Evolutionary conservation across 129 eudicot species (phyloP).

Genomic region (Rutidosis leptorrhynchoides): DNA sequence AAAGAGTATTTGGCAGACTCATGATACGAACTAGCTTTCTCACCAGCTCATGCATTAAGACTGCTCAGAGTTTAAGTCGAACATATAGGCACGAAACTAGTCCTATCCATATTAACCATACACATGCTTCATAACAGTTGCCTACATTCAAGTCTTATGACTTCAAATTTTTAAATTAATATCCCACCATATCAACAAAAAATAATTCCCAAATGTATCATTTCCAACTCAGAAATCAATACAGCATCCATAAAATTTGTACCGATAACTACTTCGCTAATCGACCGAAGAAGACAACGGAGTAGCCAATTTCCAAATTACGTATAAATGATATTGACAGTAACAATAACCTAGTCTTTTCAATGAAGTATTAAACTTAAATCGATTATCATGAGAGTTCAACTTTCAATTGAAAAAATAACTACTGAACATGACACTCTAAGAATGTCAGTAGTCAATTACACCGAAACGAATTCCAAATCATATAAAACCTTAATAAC

Average conservation of each 20-base stretch:
- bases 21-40: background rate
- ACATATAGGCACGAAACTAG: background rate
- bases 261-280: background rate
- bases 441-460: slow-evolving; percentile 7
- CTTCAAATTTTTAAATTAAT: background rate
- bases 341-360: background rate
- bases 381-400: slow-evolving; percentile 5
- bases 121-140: background rate
- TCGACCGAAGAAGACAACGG: background rate
- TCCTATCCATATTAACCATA: background rate
- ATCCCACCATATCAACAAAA: background rate
- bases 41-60: background rate
- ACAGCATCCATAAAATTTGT: slow-evolving; percentile 1
- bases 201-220: slow-evolving; percentile 2
- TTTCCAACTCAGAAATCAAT: background rate
- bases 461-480: background rate
- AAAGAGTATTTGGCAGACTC: slow-evolving; percentile 2
- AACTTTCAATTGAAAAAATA: slow-evolving; percentile 4
- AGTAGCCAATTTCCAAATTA: background rate
- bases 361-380: background rate
- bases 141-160: background rate
- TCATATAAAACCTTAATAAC: background rate
- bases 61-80: slow-evolving; percentile 7
- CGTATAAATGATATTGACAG: too few species aligned
- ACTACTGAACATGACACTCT: background rate